Conservation (phyloP, 1,284 basidiomycete species). For the Somion occarium region DNA sequence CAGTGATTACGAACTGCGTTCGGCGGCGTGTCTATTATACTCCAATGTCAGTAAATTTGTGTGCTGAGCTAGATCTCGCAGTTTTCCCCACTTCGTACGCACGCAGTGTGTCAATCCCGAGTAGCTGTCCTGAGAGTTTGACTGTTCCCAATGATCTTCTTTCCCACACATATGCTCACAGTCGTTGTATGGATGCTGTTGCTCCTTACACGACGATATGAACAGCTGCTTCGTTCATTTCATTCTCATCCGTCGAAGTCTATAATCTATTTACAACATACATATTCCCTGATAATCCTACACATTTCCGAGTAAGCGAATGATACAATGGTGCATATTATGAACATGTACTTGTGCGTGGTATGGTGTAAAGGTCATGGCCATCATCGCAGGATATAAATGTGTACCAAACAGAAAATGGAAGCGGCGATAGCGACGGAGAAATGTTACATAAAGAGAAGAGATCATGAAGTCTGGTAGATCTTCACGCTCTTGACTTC, state of each 20-base stretch:
- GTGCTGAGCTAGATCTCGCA: no score
- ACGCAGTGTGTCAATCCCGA: no score
- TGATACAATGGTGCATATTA: not conserved
- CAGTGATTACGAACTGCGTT: not conserved
- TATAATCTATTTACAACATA: slow-evolving; percentile 1
- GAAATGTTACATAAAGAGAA: not conserved
- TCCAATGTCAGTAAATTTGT: not conserved
- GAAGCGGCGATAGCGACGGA: not conserved
- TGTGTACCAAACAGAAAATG: not conserved
- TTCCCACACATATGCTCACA: no score
- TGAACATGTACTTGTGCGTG: not conserved
- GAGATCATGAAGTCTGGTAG: slow-evolving; percentile 37
- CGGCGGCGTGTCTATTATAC: not conserved
- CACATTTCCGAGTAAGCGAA: not conserved
- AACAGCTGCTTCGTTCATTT: no score
- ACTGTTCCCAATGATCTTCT: no score
- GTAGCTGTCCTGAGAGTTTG: no score
- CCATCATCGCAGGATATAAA: not conserved
- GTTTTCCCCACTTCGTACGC: no score
- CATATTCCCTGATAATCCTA: slow-evolving; percentile 1
- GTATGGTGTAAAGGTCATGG: slow-evolving; percentile 3
- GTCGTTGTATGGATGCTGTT: no score
- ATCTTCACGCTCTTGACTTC: slow-evolving; percentile 70
- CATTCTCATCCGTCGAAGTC: not conserved
- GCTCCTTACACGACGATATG: no score